Evolutionary conservation across 108 stramenopile species (phyloP).

Genomic region (Nitzschia sp.): DNA sequence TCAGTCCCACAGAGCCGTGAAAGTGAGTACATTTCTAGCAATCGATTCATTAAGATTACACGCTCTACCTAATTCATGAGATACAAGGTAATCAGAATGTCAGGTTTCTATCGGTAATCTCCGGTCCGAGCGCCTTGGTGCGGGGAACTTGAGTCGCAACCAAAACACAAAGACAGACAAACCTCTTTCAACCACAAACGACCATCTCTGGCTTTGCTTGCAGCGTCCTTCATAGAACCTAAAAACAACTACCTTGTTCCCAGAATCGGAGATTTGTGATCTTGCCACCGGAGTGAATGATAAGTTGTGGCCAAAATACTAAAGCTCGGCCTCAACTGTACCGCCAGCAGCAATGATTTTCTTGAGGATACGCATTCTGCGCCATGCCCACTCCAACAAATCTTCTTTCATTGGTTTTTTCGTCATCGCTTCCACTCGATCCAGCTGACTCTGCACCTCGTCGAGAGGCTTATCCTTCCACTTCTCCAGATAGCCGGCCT

Average conservation of each 20-base stretch:
- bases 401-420: conserved; percentile 39
- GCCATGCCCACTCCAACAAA: conserved; percentile 30
- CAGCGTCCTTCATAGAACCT: conserved; percentile 15
- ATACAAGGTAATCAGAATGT: too few species aligned
- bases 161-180: neutral
- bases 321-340: neutral
- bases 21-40: too few species aligned
- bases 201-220: conserved; percentile 25
- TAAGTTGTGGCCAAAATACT: neutral
- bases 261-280: neutral
- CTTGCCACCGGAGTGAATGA: neutral
- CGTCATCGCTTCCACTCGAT: conserved; percentile 37
- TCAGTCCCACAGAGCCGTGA: too few species aligned
- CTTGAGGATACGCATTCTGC: conserved; percentile 32
- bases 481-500: conserved; percentile 38
- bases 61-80: too few species aligned
- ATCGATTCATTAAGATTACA: too few species aligned
- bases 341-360: conserved; percentile 1
- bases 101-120: neutral
- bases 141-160: neutral
- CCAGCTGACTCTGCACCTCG: conserved; percentile 27
- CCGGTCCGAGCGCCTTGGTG: neutral
- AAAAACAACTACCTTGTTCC: neutral
- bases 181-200: conserved; percentile 14
- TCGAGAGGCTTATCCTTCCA: conserved; percentile 29